Percentiles rank a stretch among this genome's conserved stretches.
Evolutionary conservation across 495 filamentous ascomycete species (phyloP).

Genomic region (Lindgomyces ingoldianus): DNA sequence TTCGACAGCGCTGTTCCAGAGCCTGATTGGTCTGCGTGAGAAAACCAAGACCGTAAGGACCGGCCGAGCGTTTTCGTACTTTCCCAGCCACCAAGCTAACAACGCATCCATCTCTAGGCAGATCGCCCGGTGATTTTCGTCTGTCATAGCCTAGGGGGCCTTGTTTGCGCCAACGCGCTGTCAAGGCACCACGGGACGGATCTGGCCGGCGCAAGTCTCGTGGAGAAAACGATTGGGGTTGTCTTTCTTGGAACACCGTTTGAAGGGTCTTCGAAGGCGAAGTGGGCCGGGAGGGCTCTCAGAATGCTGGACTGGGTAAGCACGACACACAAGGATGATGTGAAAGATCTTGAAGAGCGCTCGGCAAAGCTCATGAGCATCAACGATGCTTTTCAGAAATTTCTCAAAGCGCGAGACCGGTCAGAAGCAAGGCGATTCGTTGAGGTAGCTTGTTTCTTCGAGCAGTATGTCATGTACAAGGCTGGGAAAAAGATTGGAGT

Average conservation of each 20-base stretch:
- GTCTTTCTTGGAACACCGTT: constrained; percentile 24
- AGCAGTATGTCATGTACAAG: constrained; percentile 14
- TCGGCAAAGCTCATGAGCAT: constrained; percentile 22
- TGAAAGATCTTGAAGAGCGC: constrained; percentile 22
- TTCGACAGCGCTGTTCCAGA: neutral
- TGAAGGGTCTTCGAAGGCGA: constrained; percentile 18
- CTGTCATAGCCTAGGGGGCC: constrained; percentile 15
- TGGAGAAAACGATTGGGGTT: constrained; percentile 11
- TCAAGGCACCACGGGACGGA: constrained; percentile 10
- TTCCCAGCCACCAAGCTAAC: neutral
- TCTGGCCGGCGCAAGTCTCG: constrained; percentile 3
- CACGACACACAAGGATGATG: constrained; percentile 10
- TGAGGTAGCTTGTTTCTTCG: constrained; percentile 21
- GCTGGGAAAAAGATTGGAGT: constrained; percentile 9
- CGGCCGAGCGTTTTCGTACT: neutral
- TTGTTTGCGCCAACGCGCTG: constrained; percentile 20
- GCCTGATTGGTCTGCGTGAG: neutral
- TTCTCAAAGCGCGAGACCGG: neutral
- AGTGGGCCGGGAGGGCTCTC: constrained; percentile 7
- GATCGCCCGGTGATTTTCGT: constrained; percentile 19
- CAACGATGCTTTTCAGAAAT: neutral
- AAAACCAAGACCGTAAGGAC: constrained; percentile 1
- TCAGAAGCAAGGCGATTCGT: neutral
- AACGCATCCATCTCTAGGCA: neutral
- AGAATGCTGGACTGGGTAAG: constrained; percentile 1